phyloP scores from a whole-genome alignment of 805 yeast species.

The Kurtzmaniella fragi region DNA sequence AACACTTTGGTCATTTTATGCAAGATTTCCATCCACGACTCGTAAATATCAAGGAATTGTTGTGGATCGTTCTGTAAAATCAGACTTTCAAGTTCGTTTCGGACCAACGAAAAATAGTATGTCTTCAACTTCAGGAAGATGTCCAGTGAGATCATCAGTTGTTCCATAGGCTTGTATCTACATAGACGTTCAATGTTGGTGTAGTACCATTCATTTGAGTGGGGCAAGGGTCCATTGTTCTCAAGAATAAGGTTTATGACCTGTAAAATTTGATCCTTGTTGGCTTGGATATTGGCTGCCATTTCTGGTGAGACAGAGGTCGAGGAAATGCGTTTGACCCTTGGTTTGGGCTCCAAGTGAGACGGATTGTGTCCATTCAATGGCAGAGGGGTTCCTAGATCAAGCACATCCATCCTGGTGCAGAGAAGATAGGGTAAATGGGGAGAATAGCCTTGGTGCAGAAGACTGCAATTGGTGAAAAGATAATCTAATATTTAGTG shows the following conservation, averaged over 20 bases:
- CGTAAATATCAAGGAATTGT: conserved; percentile 11
- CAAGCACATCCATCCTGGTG: conserved; percentile 1
- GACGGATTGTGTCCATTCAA: background rate
- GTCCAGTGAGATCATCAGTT: conserved; percentile 20
- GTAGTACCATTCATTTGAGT: conserved; percentile 21
- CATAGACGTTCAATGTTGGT: conserved; percentile 28
- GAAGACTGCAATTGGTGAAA: no score
- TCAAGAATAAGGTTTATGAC: conserved; percentile 16
- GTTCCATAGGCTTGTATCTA: conserved; percentile 26
- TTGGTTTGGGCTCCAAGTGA: background rate
- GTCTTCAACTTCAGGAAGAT: conserved; percentile 15
- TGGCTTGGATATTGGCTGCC: background rate
- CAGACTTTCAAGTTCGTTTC: background rate
- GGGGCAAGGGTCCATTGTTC: conserved; percentile 8
- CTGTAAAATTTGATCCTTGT: conserved; percentile 1
- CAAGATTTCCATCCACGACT: conserved; percentile 21
- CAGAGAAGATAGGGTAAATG: background rate
- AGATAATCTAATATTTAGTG: no score
- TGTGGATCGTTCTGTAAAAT: conserved; percentile 4
- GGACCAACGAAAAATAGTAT: conserved; percentile 9
- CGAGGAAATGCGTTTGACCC: background rate
- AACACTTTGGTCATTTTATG: conserved; percentile 23
- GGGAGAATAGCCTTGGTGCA: conserved; percentile 1
- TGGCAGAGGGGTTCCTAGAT: conserved; percentile 1
- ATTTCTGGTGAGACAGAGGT: background rate